phyloP scores from a whole-genome alignment of 2,329 filamentous ascomycete genomes.

The Sporothrix phasma region DNA sequence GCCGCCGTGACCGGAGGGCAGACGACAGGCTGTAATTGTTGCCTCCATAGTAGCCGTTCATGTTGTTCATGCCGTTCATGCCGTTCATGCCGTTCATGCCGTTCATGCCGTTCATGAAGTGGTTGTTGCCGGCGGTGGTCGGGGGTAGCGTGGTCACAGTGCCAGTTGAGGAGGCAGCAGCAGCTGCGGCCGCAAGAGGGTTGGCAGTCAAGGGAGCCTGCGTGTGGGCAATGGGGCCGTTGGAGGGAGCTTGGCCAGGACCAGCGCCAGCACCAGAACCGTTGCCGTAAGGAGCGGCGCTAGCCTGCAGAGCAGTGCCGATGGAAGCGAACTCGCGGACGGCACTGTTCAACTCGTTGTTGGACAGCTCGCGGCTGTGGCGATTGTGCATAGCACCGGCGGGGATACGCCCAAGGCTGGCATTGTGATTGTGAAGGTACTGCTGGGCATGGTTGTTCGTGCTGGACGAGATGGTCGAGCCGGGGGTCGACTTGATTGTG shows the following conservation, averaged over 20 bases:
- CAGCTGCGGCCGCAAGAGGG: constrained; percentile 21
- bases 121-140: constrained; percentile 21
- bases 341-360: constrained; percentile 30
- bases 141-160: constrained; percentile 11
- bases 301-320: constrained; percentile 68
- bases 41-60: constrained; percentile 23
- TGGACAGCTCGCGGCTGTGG: constrained; percentile 63
- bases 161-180: constrained; percentile 22
- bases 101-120: no score
- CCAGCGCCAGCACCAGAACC: constrained; percentile 34
- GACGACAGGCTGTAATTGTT: constrained; percentile 16
- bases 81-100: no score
- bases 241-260: constrained; percentile 32
- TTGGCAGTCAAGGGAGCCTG: constrained; percentile 20
- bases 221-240: constrained; percentile 16
- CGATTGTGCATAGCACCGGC: constrained; percentile 54
- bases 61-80: no score
- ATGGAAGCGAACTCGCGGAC: constrained; percentile 48
- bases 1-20: constrained; percentile 9
- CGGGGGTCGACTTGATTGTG: constrained; percentile 63
- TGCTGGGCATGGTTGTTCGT: constrained; percentile 52
- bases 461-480: constrained; percentile 35
- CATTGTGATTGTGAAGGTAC: constrained; percentile 68
- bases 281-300: constrained; percentile 68
- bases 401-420: constrained; percentile 71